Evolutionary conservation across 78 protist genomes (phyloP).

Genomic region (Diacronema lutheri): DNA sequence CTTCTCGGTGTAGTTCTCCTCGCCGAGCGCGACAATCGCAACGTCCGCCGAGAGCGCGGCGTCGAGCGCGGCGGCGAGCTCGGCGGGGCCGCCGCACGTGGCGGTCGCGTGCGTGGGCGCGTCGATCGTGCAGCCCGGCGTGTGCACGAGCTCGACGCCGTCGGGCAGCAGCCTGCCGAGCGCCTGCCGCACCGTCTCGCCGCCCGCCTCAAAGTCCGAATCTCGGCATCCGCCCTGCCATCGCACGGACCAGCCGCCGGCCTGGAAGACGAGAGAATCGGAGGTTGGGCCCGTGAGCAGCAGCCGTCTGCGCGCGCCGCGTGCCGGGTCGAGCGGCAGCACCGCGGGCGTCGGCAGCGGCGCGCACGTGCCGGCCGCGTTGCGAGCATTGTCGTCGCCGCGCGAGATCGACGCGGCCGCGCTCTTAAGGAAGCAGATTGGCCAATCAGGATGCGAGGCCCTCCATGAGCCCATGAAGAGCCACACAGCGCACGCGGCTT

Average conservation of each 20-base stretch:
- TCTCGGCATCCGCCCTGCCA: slow-evolving; percentile 60
- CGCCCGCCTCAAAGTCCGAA: slow-evolving; percentile 1
- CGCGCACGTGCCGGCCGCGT: no score
- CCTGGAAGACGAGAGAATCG: slow-evolving; percentile 11
- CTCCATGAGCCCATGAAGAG: no score
- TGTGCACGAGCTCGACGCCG: not conserved
- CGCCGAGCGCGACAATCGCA: slow-evolving; percentile 54
- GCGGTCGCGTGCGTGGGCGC: not conserved
- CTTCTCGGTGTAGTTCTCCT: slow-evolving; percentile 54
- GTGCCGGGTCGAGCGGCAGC: slow-evolving; percentile 47
- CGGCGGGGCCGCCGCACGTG: no score
- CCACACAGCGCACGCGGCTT: no score
- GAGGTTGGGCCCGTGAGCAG: slow-evolving; percentile 1
- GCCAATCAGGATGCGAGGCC: no score
- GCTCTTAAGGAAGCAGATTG: no score
- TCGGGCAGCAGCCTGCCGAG: not conserved
- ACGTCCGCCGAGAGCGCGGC: slow-evolving; percentile 9
- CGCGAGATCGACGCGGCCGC: no score
- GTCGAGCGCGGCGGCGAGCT: no score
- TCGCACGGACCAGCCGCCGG: slow-evolving; percentile 57
- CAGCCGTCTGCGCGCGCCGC: slow-evolving; percentile 1
- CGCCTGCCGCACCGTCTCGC: not conserved
- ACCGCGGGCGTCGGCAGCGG: no score
- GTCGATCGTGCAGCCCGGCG: not conserved
- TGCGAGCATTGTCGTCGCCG: not conserved